Percentiles rank a stretch among this genome's conserved stretches.
Conservation (phyloP, 164 flowering plant genomes). For the Liquidambar formosana region DNA sequence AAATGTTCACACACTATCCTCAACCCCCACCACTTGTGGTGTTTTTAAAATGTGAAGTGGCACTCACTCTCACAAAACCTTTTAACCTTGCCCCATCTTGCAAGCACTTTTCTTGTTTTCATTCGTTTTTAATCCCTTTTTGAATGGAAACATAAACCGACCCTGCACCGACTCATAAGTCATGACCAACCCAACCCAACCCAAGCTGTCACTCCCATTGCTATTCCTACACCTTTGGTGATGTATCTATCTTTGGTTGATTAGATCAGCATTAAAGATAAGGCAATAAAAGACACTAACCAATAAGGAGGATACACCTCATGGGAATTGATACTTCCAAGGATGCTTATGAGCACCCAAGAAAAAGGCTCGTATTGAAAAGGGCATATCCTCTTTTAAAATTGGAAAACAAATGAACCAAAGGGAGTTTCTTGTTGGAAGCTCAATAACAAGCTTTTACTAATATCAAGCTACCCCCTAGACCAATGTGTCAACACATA, state of each 20-base stretch:
- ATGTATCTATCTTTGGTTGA: background rate
- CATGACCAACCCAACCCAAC: constrained; percentile 17
- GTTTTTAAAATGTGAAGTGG: constrained; percentile 8
- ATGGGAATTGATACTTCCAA: background rate
- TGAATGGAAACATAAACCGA: constrained; percentile 12
- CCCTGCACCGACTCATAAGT: constrained; percentile 19
- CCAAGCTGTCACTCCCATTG: constrained; percentile 11
- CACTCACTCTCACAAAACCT: constrained; percentile 23
- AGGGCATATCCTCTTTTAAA: background rate
- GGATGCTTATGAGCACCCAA: too few relatives aligned
- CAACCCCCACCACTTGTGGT: constrained; percentile 11
- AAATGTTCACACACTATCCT: too few relatives aligned
- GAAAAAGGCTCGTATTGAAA: background rate
- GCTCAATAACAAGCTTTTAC: too few relatives aligned
- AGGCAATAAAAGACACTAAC: too few relatives aligned
- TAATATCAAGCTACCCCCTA: too few relatives aligned
- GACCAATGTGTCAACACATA: background rate
- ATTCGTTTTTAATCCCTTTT: background rate
- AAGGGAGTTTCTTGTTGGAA: too few relatives aligned
- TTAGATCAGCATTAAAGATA: constrained; percentile 18
- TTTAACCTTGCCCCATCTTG: too few relatives aligned
- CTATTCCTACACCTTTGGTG: background rate
- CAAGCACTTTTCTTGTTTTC: too few relatives aligned
- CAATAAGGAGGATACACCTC: too few relatives aligned
- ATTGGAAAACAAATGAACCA: too few relatives aligned